These are phyloP conservation scores for Udeniomyces megalosporus DNA, from an alignment of 768 basidiomycete species.

Conservation along the genomic window DNA sequence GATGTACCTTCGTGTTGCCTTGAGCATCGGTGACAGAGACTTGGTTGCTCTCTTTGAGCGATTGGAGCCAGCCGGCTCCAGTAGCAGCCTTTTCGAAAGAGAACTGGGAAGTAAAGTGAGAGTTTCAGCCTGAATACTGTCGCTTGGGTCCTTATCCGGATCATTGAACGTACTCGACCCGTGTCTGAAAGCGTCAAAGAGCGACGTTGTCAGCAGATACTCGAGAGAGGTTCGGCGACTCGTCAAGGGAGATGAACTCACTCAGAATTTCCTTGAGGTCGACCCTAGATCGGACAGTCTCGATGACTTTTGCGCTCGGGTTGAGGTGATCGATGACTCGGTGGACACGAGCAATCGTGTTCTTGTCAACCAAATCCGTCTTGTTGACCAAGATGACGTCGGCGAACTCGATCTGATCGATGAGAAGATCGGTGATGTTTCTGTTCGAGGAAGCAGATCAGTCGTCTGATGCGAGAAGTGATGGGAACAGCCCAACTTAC, in stretches of 20 bases:
- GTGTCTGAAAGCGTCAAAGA: too few relatives aligned
- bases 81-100: slow-evolving; percentile 24
- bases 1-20: slow-evolving; percentile 10
- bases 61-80: slow-evolving; percentile 27
- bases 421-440: slow-evolving; percentile 26
- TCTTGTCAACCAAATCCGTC: slow-evolving; percentile 21
- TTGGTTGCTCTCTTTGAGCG: slow-evolving; percentile 22
- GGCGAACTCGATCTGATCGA: slow-evolving; percentile 30
- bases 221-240: too few relatives aligned
- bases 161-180: too few relatives aligned
- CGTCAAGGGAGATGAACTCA: not conserved
- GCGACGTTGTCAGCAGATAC: too few relatives aligned
- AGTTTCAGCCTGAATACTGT: too few relatives aligned
- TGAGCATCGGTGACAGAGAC: slow-evolving; percentile 17
- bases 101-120: slow-evolving; percentile 15
- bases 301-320: slow-evolving; percentile 18
- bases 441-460: slow-evolving; percentile 8
- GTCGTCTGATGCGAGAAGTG: too few relatives aligned
- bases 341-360: slow-evolving; percentile 19
- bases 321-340: slow-evolving; percentile 24
- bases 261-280: slow-evolving; percentile 24
- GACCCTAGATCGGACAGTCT: slow-evolving; percentile 20
- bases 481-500: not conserved
- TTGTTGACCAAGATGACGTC: slow-evolving; percentile 29
- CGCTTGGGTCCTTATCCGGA: too few relatives aligned